These are phyloP conservation scores for Henckelia pumila DNA, from an alignment of 257 asterid species.

Conservation along the genomic window DNA sequence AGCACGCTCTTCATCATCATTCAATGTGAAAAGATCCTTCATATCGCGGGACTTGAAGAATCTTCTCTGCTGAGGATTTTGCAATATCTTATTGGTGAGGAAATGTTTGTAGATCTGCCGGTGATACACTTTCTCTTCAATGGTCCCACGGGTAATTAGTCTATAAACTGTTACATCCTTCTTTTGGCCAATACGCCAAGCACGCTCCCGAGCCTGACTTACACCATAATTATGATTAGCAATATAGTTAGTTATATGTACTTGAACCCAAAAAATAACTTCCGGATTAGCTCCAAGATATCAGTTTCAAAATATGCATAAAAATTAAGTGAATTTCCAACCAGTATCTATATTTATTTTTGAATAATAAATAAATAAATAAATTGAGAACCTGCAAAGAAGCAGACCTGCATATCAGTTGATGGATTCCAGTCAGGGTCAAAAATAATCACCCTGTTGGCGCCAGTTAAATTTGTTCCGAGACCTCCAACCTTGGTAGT, in stretches of 20 bases:
- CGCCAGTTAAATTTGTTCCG: constrained; percentile 96
- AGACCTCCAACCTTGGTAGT: constrained; percentile 98
- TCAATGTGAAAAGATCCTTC: constrained; percentile 91
- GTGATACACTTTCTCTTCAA: constrained; percentile 98
- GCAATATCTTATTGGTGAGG: constrained; percentile 88
- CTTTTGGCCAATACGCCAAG: constrained; percentile 99
- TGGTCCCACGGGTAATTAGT: constrained; percentile 95
- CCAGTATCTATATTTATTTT: neutral
- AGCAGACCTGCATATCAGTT: constrained; percentile 89
- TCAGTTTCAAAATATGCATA: constrained; percentile 13
- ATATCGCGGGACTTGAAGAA: constrained; percentile 93
- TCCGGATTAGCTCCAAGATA: constrained; percentile 2
- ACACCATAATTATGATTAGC: constrained; percentile 23
- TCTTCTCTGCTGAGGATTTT: constrained; percentile 96
- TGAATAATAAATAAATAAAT: neutral
- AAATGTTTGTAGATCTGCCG: constrained; percentile 96
- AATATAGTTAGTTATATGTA: constrained; percentile 20
- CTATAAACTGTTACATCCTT: constrained; percentile 88
- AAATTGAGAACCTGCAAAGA: constrained; percentile 22
- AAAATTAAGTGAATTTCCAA: neutral
- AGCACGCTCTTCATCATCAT: constrained; percentile 67
- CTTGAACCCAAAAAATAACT: constrained; percentile 21
- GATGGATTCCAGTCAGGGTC: constrained; percentile 99
- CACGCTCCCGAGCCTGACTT: constrained; percentile 96
- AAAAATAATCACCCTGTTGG: constrained; percentile 91